A percentile compares a stretch with the other conserved stretches of the same genome.
Evolutionary conservation across 2,329 filamentous ascomycete genomes (phyloP).

Genomic region (Neofusicoccum cordaticola): DNA sequence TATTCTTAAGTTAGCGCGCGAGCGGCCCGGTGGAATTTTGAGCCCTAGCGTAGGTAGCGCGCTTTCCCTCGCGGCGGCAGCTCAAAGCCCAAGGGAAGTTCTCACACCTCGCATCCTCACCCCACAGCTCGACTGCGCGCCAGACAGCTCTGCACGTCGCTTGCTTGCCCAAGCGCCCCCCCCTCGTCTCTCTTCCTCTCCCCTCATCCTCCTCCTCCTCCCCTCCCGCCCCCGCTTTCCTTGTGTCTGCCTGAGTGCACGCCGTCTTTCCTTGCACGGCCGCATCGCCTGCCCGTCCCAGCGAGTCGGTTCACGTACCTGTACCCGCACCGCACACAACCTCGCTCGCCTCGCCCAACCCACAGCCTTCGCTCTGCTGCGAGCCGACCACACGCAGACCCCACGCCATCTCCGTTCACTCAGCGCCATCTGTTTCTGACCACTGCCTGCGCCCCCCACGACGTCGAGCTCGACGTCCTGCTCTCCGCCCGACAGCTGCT

Average conservation of each 20-base stretch:
- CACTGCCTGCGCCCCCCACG: background rate
- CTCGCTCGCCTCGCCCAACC: constrained; percentile 14
- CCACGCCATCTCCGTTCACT: constrained; percentile 1
- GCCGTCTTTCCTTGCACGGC: background rate
- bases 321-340: background rate
- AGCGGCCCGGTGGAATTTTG: constrained; percentile 12
- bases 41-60: constrained; percentile 10
- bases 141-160: constrained; percentile 18
- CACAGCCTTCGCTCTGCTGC: background rate
- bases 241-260: constrained; percentile 19
- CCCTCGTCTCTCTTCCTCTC: constrained; percentile 19
- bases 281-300: constrained; percentile 18
- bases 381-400: background rate
- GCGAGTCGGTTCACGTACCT: constrained; percentile 16
- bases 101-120: constrained; percentile 16
- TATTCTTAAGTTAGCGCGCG: constrained; percentile 3
- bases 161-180: constrained; percentile 12
- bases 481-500: background rate
- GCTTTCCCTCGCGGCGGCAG: constrained; percentile 10
- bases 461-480: background rate
- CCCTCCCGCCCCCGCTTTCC: constrained; percentile 25
- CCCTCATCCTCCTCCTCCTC: constrained; percentile 32
- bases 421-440: background rate
- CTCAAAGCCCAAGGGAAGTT: constrained; percentile 9
- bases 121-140: constrained; percentile 16